phyloP scores from a whole-genome alignment of 257 asterid genomes.

The Capsicum rhomboideum region DNA sequence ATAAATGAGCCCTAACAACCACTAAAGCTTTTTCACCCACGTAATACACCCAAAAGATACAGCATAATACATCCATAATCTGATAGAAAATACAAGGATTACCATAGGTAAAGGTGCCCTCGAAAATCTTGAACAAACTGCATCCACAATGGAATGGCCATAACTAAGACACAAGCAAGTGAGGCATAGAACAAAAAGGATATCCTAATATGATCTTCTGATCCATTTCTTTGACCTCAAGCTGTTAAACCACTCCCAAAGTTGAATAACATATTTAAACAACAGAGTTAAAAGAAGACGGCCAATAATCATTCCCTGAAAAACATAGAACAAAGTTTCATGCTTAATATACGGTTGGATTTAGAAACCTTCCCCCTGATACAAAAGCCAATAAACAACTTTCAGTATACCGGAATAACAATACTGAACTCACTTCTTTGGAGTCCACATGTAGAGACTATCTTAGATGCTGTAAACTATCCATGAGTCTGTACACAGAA shows the following conservation, averaged over 20 bases:
- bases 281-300: slow-evolving; percentile 60
- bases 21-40: not conserved
- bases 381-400: not conserved
- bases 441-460: slow-evolving; percentile 3
- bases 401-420: not conserved
- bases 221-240: slow-evolving; percentile 11
- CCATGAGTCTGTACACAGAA: slow-evolving; percentile 39
- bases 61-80: not conserved
- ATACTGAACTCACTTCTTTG: too few species aligned
- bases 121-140: slow-evolving; percentile 60
- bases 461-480: slow-evolving; percentile 23
- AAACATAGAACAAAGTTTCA: not conserved
- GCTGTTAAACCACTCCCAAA: slow-evolving; percentile 21
- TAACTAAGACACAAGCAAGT: slow-evolving; percentile 31
- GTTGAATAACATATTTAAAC: slow-evolving; percentile 34
- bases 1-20: not conserved
- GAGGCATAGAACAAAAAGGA: slow-evolving; percentile 48
- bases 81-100: not conserved
- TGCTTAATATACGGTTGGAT: not conserved
- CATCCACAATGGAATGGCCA: slow-evolving; percentile 81
- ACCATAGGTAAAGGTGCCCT: slow-evolving; percentile 60
- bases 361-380: not conserved
- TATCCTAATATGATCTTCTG: slow-evolving; percentile 34
- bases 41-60: not conserved
- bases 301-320: slow-evolving; percentile 65